Percentiles rank a stretch among this genome's conserved stretches.
phyloP scores from a whole-genome alignment of 1,284 basidiomycete genomes.

The Tilletia indica region DNA sequence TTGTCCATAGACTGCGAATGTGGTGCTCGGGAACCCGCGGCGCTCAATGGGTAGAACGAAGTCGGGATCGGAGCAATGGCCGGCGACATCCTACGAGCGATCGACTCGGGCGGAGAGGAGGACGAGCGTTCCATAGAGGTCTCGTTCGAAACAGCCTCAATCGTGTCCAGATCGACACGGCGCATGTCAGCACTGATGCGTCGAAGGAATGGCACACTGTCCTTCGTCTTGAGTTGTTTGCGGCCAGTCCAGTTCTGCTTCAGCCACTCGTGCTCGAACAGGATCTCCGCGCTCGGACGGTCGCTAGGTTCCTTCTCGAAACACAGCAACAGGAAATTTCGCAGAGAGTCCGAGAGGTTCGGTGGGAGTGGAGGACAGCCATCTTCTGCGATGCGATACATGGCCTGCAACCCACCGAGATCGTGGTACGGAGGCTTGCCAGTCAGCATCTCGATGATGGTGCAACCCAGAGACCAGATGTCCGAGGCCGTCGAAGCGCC shows the following conservation, averaged over 20 bases:
- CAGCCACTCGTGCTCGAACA: slow-evolving; percentile 88
- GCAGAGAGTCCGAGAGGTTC: slow-evolving; percentile 69
- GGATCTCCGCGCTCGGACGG: slow-evolving; percentile 75
- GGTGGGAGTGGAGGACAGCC: slow-evolving; percentile 79
- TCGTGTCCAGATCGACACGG: slow-evolving; percentile 57
- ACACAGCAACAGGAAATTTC: slow-evolving; percentile 76
- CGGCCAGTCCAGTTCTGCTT: slow-evolving; percentile 72
- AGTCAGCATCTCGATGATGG: slow-evolving; percentile 86
- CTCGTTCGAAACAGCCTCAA: slow-evolving; percentile 17
- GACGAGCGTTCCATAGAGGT: slow-evolving; percentile 32
- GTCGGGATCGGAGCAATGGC: not conserved
- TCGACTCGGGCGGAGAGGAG: slow-evolving; percentile 28
- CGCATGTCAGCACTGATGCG: slow-evolving; percentile 81
- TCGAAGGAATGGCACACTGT: slow-evolving; percentile 87
- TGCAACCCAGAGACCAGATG: slow-evolving; percentile 91
- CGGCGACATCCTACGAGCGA: not conserved
- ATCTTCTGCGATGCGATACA: slow-evolving; percentile 94
- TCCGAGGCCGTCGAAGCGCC: slow-evolving; percentile 64
- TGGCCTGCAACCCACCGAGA: slow-evolving; percentile 57
- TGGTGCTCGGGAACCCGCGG: not conserved
- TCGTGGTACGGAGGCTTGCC: slow-evolving; percentile 87
- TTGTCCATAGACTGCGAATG: slow-evolving; percentile 15
- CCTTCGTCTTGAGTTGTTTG: slow-evolving; percentile 68
- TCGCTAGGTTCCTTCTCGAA: slow-evolving; percentile 80
- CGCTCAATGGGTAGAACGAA: not conserved